Evolutionary conservation across 495 filamentous ascomycete species (phyloP).

Genomic region (Hypoxylon perforatum): DNA sequence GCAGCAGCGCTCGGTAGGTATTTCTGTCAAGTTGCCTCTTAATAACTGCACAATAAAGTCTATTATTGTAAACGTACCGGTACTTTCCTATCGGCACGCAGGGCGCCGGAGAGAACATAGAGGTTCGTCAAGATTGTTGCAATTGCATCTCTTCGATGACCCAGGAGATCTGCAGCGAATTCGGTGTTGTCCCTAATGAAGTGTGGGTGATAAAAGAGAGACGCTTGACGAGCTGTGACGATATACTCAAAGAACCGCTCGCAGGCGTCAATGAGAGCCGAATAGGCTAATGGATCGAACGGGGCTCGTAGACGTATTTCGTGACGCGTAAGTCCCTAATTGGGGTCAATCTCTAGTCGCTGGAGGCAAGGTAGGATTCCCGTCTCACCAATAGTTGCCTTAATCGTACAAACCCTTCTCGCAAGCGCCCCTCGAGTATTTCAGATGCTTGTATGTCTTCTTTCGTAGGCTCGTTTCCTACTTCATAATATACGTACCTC

Average conservation of each 20-base stretch:
- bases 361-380: not conserved
- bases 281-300: conserved; percentile 66
- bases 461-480: conserved; percentile 58
- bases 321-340: conserved; percentile 62
- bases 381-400: conserved; percentile 61
- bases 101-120: conserved; percentile 65
- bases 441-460: conserved; percentile 65
- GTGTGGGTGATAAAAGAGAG: conserved; percentile 66
- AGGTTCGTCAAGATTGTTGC: conserved; percentile 68
- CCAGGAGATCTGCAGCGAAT: conserved; percentile 55
- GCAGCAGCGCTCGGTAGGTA: conserved; percentile 66
- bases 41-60: not conserved
- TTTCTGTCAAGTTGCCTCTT: conserved; percentile 28
- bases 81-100: conserved; percentile 60
- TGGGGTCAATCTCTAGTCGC: conserved; percentile 1
- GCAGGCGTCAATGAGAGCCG: conserved; percentile 63
- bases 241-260: conserved; percentile 69
- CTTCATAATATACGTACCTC: conserved; percentile 68
- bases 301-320: conserved; percentile 68
- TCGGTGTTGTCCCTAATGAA: conserved; percentile 56
- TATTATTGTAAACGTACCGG: conserved; percentile 46
- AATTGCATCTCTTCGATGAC: conserved; percentile 64
- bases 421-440: conserved; percentile 66
- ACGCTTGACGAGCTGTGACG: conserved; percentile 66
- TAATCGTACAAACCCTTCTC: conserved; percentile 69